Percentiles rank a stretch among this genome's conserved stretches.
Conservation (phyloP, 192 early-diverging fungal genomes). For the Podila minutissima region DNA sequence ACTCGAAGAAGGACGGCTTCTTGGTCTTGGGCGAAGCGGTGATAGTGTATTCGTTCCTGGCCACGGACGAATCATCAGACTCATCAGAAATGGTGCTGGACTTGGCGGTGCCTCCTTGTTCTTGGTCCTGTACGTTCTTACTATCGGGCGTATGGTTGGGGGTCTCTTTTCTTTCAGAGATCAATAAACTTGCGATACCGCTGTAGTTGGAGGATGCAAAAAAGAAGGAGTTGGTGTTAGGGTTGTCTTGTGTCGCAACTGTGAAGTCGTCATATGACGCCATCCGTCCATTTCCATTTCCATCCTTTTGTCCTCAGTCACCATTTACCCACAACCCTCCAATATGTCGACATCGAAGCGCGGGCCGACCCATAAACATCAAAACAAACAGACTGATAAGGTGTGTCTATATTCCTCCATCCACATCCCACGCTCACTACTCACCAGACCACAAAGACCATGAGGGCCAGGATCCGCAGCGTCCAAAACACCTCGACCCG, state of each 20-base stretch:
- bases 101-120: background rate
- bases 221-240: background rate
- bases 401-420: background rate
- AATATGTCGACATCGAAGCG: background rate
- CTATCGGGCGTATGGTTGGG: background rate
- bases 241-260: no score
- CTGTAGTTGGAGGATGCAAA: background rate
- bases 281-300: no score
- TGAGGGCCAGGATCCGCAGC: conserved; percentile 38
- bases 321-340: no score
- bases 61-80: background rate
- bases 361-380: background rate
- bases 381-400: background rate
- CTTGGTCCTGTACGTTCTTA: background rate
- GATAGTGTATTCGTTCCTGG: no score
- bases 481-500: conserved; percentile 51
- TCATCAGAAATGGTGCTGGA: background rate
- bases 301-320: no score
- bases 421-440: background rate
- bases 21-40: background rate
- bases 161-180: conserved; percentile 18
- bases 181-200: conserved; percentile 18
- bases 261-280: no score
- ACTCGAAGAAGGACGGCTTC: conserved; percentile 23
- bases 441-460: conserved; percentile 55